phyloP scores from a whole-genome alignment of 768 basidiomycete species.

The Rhizopogon vinicolor region DNA sequence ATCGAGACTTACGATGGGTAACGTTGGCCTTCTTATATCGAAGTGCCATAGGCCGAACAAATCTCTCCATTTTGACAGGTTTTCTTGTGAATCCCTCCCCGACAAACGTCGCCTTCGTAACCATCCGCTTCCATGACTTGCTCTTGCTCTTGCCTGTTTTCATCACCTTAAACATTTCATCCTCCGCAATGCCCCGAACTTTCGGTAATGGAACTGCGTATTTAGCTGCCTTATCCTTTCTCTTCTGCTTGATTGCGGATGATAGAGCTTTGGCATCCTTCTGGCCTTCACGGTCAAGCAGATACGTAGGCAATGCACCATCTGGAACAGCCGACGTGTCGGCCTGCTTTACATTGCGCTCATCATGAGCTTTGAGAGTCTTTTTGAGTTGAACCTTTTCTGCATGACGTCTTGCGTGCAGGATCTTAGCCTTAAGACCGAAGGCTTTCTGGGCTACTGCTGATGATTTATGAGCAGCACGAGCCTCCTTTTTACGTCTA shows the following conservation, averaged over 20 bases:
- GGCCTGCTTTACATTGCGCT: constrained; percentile 94
- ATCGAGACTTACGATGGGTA: constrained; percentile 78
- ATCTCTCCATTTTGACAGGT: constrained; percentile 98
- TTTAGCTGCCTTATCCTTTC: constrained; percentile 98
- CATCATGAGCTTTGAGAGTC: constrained; percentile 99
- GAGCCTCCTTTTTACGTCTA: constrained; percentile 81
- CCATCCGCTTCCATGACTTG: constrained; percentile 99
- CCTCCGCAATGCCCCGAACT: constrained; percentile 96
- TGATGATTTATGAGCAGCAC: constrained; percentile 73
- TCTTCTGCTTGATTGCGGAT: constrained; percentile 94
- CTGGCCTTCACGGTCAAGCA: constrained; percentile 96
- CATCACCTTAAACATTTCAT: constrained; percentile 99
- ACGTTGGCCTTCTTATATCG: constrained; percentile 99
- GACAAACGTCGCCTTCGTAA: constrained; percentile 98
- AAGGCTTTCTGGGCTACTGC: constrained; percentile 89
- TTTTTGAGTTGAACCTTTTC: constrained; percentile 99
- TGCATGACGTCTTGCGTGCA: constrained; percentile 93
- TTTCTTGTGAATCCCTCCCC: constrained; percentile 97
- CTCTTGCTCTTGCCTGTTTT: constrained; percentile 95
- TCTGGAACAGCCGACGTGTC: constrained; percentile 81
- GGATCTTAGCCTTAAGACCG: constrained; percentile 96
- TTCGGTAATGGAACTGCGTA: constrained; percentile 96
- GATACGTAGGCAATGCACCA: constrained; percentile 90
- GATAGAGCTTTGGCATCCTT: constrained; percentile 97
- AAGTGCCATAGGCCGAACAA: constrained; percentile 95